Base-by-base conservation (phyloP, 2,329 filamentous ascomycete species). In the Elsinoe batatas region DNA sequence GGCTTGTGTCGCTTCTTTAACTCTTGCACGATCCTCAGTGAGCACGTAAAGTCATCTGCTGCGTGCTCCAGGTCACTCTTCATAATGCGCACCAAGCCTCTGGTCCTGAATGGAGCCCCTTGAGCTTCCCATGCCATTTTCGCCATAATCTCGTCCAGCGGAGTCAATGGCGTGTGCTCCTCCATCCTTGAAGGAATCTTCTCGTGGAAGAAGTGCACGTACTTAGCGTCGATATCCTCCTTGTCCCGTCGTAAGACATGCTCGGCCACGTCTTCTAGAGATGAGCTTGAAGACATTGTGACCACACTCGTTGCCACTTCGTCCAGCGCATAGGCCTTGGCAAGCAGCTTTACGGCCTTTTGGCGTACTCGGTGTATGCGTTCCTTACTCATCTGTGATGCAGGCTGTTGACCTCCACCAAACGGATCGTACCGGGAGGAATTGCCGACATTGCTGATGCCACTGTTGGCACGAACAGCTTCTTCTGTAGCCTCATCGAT, bases 191-290 rank as follows among this genome's bases (percentile, higher is more conserved):
- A 86, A 1, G 87, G 85, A 22, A 93, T 91, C 78, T 91, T 93
- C 71, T 94, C 87, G 70, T 91, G 87, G 69, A 94, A 94, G 72
- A 91, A 93, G 67, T 93, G 86, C n/a, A 93, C 88, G 66, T 93
- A 93, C 68, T 85, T 86, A 26, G 87, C 88, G 64, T 93, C 86
- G 32, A 61, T 70, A 64, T 90, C 83, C 51, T 76, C 68, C n/a
- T 81, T 76, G 58, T 80, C 83, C 58, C 87, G 77, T 67, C 87
- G 82, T 59, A 93, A 71, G 32, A 94, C 88, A 59, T 85, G 74
- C 5, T 79, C 76, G 2, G 85, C 87, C 2, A 93, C 84, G 57
- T 88, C 85, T 63, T 93, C 87, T 11, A 94, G 73, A 0, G 85
- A 82, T 15, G 85, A 87, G 1, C 87, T 82, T 56, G 83, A 83